A percentile compares a stretch with the other conserved stretches of the same genome.
Conservation (phyloP, 169 alveolate species). For the Plasmodium sp. region DNA sequence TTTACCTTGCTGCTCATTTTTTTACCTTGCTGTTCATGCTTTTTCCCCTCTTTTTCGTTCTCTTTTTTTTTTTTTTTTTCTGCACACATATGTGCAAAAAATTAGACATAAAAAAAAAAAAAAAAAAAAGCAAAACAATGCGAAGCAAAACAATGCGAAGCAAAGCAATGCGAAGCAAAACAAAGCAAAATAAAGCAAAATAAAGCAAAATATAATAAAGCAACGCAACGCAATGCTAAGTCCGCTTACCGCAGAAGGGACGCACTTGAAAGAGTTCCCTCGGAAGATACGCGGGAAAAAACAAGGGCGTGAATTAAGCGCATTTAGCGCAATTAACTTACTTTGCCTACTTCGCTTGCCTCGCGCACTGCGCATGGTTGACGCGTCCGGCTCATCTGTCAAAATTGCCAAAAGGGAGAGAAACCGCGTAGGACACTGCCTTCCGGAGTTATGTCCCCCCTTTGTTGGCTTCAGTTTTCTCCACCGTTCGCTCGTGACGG, state of each 20-base stretch:
- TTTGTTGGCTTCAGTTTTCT: constrained; percentile 3
- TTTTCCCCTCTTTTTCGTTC: not conserved
- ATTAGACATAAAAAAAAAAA: constrained; percentile 47
- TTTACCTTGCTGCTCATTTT: not conserved
- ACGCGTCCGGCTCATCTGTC: not conserved
- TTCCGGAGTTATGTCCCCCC: not conserved
- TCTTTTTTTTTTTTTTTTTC: constrained; percentile 18
- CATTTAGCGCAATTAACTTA: not conserved
- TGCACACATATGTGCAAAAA: constrained; percentile 55
- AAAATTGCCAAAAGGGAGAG: constrained; percentile 2
- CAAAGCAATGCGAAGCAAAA: too few relatives aligned
- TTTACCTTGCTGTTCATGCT: not conserved
- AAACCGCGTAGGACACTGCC: not conserved
- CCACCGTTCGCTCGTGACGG: not conserved
- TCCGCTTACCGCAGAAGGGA: not conserved
- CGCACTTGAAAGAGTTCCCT: not conserved
- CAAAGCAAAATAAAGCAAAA: too few relatives aligned
- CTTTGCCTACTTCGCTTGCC: not conserved
- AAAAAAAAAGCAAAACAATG: not conserved
- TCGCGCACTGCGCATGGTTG: not conserved
- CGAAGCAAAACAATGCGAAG: not conserved
- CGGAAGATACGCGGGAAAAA: not conserved
- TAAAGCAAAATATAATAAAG: too few relatives aligned
- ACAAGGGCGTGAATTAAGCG: not conserved
- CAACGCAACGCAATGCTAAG: not conserved